phyloP scores from a whole-genome alignment of 192 early-diverging fungal genomes.

The Geranomyces michiganensis region DNA sequence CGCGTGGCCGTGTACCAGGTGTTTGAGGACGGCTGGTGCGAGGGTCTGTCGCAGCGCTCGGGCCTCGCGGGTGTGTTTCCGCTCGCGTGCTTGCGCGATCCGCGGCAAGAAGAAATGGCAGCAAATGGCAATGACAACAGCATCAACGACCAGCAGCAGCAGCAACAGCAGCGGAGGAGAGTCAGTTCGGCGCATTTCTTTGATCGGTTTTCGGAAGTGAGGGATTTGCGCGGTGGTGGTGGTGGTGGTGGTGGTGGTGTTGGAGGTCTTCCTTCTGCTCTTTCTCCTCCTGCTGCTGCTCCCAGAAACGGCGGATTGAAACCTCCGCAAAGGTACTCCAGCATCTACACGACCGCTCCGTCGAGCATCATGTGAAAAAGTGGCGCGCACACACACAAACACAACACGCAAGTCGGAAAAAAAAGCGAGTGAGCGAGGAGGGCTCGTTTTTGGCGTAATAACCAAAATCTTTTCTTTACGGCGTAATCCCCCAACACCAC shows the following conservation, averaged over 20 bases:
- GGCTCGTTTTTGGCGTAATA: no score
- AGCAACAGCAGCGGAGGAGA: background rate
- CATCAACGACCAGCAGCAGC: background rate
- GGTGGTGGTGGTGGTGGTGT: no score
- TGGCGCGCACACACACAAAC: no score
- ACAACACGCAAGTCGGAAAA: no score
- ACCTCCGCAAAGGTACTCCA: background rate
- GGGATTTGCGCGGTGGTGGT: background rate
- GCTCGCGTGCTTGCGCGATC: slow-evolving; percentile 30
- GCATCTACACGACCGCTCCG: background rate
- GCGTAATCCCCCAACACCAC: no score
- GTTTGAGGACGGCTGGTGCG: slow-evolving; percentile 45
- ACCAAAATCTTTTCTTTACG: no score
- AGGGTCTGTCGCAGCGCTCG: slow-evolving; percentile 24
- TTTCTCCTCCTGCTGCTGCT: no score
- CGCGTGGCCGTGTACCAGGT: slow-evolving; percentile 41
- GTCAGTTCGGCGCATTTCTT: slow-evolving; percentile 4
- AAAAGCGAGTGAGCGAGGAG: no score
- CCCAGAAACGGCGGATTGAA: background rate
- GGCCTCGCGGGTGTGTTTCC: slow-evolving; percentile 37
- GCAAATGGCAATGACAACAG: background rate
- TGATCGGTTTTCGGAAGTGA: slow-evolving; percentile 5
- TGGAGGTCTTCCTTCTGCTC: no score
- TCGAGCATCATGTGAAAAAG: no score
- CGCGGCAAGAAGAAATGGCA: slow-evolving; percentile 4